Conservation (phyloP, 1,284 basidiomycete species). For the Puccinia sorghi region DNA sequence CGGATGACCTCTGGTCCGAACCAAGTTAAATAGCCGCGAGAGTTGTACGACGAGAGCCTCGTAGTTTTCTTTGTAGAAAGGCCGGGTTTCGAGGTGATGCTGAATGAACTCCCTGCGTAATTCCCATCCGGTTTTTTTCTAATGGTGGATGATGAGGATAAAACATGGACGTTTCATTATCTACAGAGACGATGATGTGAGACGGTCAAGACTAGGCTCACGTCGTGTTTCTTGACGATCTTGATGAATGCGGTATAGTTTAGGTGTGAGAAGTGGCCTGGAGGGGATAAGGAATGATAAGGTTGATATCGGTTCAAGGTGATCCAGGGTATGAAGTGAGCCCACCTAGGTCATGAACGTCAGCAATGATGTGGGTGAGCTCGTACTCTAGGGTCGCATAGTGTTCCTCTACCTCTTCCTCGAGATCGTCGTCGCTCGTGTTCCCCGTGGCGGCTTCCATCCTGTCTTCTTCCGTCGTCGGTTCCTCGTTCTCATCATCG, state of each 20-base stretch:
- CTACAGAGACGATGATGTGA: not conserved
- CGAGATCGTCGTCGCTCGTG: conserved; percentile 63
- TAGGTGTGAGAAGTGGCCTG: conserved; percentile 56
- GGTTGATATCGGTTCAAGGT: not conserved
- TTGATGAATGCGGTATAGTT: conserved; percentile 93
- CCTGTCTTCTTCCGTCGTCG: conserved; percentile 5
- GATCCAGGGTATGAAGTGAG: conserved; percentile 61
- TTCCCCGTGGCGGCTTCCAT: conserved; percentile 57
- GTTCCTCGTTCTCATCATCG: conserved; percentile 52
- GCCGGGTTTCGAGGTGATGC: conserved; percentile 88
- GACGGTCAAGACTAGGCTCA: conserved; percentile 58
- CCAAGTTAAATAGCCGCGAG: conserved; percentile 91
- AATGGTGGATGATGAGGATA: not conserved
- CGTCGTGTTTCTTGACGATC: conserved; percentile 94
- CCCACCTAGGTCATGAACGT: conserved; percentile 94
- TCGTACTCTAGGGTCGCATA: conserved; percentile 91
- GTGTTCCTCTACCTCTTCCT: conserved; percentile 72
- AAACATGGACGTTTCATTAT: not conserved
- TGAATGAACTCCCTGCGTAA: conserved; percentile 70
- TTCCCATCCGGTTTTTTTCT: conserved; percentile 66
- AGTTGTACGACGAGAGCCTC: conserved; percentile 93
- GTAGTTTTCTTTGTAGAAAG: conserved; percentile 80
- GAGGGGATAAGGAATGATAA: not conserved
- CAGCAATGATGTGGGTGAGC: conserved; percentile 91
- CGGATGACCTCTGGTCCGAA: conserved; percentile 91